Base-by-base conservation (phyloP, 257 asterid species). In the Paulownia fortunei region DNA sequence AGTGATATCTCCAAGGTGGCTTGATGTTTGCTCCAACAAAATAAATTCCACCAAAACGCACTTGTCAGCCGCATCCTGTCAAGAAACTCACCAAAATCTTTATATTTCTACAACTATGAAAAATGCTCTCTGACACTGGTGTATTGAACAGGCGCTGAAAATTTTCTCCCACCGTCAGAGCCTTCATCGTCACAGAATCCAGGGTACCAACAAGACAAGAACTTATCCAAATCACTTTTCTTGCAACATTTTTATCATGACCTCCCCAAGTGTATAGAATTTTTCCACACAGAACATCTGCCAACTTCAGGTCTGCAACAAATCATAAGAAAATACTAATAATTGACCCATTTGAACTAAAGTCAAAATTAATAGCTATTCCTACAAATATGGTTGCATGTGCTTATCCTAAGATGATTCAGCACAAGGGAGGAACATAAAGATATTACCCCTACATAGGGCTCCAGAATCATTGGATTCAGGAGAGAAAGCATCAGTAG, bases 61-160 rank as follows among this genome's bases (percentile, higher is more conserved):
- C 82, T 81, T 90, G 62, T 87, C 94, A 73, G 91, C 93, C 6
- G 94, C 97, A 76, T 90, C 99, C 99, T 95, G 81, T 36, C 62
- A 79, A 83, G 66, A 82, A 76, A 81, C 49, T 60, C 78, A 83
- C 79, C 71, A 79, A 66, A 24, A 52, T 70, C 47, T 51, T 82
- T 54, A 68, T 37, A 60, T 42, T n/a, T 75, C 66, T 34, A 56
- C 26, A 37, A 52, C 21, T 32, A 62, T 55, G 51, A 58, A 64
- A 69, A 30, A 19, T n/a, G 72, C 72, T 69, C 65, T 11, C 34
- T 59, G 69, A 58, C 34, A 24, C 39, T 56, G 77, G 81, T 42
- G 61, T 65, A 85, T 69, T 68, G 78, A 75, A 77, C 62, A 16
- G 64, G 80, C 58, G 77, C 72, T 73, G 79, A 41, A 68, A 47